Evolutionary conservation across 768 basidiomycete genomes (phyloP), one percentile per base, ranked within the genome.

Genomic region (Termitomyces sp.): DNA sequence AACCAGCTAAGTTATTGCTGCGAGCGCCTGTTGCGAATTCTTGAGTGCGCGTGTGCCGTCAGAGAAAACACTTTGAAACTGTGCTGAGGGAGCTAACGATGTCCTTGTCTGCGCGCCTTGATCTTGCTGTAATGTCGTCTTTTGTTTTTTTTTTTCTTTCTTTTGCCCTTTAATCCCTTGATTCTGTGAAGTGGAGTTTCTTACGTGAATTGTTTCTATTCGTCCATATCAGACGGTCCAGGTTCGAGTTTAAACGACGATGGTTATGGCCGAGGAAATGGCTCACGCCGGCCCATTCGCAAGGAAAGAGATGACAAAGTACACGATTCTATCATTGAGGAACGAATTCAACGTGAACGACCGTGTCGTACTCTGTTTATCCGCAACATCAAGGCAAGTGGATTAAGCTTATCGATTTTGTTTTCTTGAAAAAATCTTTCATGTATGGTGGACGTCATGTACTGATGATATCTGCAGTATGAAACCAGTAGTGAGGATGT

Each of bases 291-390:
- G 26, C 75, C 74, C 53, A 63, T 75, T 46, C 85, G 86, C 62
- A 87, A 87, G 68, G 88, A 90, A 70, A 81, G 82, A 74, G 88
- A 92, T 71, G 91, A 91, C 75, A 91, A 93, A 72, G 83, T 89
- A 42, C 92, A 92, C 78, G 87, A 89, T 65, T 88, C 88, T 38
- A 86, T 93, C 59, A 94, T 96, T 74, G 92, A 93, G 78, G 90
- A 95, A 68, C 87, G 96, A 58, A 90, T 94, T 62, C 86, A 92
- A 68, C 85, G 90, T 60, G 96, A 99, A 76, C 80, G 93, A 62
- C 93, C 93, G 1, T 98, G 97, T 71, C 83, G 97, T 51, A 98
- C 94, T 3, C 74, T 99, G 34, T 99, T 99, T 67, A 94, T 98
- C 61, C 85, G 97, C 63, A 99, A 99, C 68, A 92, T 99, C 65